Conservation (phyloP, 1,284 basidiomycete species). For the Cryptococcus maquisensis region DNA sequence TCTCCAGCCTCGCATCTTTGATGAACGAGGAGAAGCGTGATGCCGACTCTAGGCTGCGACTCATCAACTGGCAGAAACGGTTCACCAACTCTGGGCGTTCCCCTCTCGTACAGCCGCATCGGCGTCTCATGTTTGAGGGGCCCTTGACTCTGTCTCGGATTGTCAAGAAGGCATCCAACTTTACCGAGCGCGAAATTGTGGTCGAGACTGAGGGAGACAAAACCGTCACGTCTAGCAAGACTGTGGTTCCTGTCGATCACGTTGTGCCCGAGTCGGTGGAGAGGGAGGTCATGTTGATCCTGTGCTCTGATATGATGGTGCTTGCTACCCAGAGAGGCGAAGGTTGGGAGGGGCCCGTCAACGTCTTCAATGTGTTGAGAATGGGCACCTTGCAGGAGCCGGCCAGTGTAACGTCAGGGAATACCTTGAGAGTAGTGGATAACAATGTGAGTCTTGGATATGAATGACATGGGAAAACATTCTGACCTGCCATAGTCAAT, state of each 20-base stretch:
- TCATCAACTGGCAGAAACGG: conserved; percentile 84
- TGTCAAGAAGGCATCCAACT: conserved; percentile 63
- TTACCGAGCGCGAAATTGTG: conserved; percentile 54
- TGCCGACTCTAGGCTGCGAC: conserved; percentile 77
- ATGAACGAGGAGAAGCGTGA: conserved; percentile 98
- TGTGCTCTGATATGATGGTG: conserved; percentile 79
- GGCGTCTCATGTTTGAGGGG: conserved; percentile 87
- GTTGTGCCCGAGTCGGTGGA: conserved; percentile 56
- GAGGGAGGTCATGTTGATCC: conserved; percentile 40
- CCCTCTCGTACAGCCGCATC: conserved; percentile 94
- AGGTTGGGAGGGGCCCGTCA: conserved; percentile 67
- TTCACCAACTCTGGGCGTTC: conserved; percentile 89
- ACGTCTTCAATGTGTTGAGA: conserved; percentile 86
- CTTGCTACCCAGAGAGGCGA: conserved; percentile 67
- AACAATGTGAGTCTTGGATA: conserved; percentile 31
- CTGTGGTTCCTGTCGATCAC: conserved; percentile 78
- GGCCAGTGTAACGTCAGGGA: conserved; percentile 82
- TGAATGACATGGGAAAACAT: conserved; percentile 1
- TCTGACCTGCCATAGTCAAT: conserved; percentile 57
- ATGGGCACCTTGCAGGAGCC: conserved; percentile 86
- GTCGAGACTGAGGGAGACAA: conserved; percentile 27
- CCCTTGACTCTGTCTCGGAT: conserved; percentile 75
- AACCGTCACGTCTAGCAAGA: conserved; percentile 50
- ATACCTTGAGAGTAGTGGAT: conserved; percentile 56
- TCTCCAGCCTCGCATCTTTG: conserved; percentile 77